Evolutionary conservation across 2,329 filamentous ascomycete genomes (phyloP).

Genomic region (Fusarium sp.): DNA sequence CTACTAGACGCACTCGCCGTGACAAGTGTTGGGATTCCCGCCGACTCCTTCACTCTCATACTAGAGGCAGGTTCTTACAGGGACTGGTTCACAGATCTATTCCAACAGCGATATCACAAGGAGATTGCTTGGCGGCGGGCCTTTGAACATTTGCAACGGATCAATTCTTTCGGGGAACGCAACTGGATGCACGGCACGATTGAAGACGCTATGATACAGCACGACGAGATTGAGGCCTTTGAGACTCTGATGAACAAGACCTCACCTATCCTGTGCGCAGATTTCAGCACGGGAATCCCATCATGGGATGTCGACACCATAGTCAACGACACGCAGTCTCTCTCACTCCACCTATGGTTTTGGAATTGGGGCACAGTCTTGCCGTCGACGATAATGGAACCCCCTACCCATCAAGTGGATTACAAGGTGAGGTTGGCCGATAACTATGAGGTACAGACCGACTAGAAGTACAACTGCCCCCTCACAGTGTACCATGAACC

Average conservation of each 20-base stretch:
- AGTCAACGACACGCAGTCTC: neutral
- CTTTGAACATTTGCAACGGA: no score
- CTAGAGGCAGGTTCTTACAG: neutral
- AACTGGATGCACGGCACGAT: no score
- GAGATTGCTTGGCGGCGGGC: neutral
- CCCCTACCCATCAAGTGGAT: neutral
- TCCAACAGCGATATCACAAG: neutral
- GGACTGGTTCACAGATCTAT: neutral
- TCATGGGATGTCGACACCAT: neutral
- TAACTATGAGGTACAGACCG: neutral
- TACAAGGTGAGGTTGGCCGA: neutral
- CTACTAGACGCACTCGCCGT: neutral
- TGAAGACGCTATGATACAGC: no score
- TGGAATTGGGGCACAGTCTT: no score
- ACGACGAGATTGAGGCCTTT: no score
- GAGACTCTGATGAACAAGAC: accelerated
- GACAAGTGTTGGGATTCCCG: neutral
- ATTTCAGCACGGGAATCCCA: neutral
- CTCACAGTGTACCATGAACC: no score
- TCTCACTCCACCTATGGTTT: accelerated
- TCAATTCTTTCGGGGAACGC: no score
- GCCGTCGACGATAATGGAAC: no score
- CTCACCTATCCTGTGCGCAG: neutral
- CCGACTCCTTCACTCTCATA: neutral
- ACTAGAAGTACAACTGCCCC: no score